phyloP scores from a whole-genome alignment of 306 rosid species.

The Benincasa hispida region DNA sequence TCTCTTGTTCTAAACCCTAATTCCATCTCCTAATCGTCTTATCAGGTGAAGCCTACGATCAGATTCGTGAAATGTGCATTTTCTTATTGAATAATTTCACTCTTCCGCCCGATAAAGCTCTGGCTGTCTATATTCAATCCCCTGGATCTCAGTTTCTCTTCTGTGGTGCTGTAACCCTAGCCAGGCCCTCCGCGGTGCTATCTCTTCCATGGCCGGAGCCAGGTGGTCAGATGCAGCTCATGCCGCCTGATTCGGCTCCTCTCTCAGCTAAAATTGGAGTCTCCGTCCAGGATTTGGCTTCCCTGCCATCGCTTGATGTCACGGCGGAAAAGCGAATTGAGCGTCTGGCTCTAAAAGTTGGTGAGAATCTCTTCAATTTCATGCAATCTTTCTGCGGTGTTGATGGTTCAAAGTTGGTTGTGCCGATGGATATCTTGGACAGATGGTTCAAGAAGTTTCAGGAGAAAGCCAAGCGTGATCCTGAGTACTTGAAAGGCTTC shows the following conservation, averaged over 20 bases:
- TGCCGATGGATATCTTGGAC: slow-evolving; percentile 88
- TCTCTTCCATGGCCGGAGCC: slow-evolving; percentile 69
- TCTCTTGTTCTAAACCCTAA: neutral
- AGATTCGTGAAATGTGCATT: slow-evolving; percentile 63
- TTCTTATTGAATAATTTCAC: slow-evolving; percentile 70
- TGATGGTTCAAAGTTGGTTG: slow-evolving; percentile 71
- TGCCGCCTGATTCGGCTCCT: slow-evolving; percentile 46
- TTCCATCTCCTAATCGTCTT: slow-evolving; percentile 9
- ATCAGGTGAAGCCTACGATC: slow-evolving; percentile 75
- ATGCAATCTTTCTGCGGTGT: slow-evolving; percentile 92
- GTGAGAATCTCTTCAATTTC: slow-evolving; percentile 81
- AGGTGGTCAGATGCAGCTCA: slow-evolving; percentile 49
- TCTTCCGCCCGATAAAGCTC: slow-evolving; percentile 83
- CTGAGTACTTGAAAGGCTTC: slow-evolving; percentile 9
- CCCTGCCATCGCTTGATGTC: slow-evolving; percentile 72
- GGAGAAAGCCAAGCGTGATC: slow-evolving; percentile 10
- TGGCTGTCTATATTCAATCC: slow-evolving; percentile 78
- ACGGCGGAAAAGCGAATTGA: slow-evolving; percentile 55
- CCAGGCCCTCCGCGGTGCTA: slow-evolving; percentile 77
- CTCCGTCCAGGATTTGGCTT: slow-evolving; percentile 75
- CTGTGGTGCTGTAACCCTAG: slow-evolving; percentile 62
- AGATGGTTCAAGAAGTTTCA: slow-evolving; percentile 51
- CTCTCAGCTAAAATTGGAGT: slow-evolving; percentile 85
- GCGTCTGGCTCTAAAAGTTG: slow-evolving; percentile 66
- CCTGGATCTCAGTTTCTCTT: slow-evolving; percentile 73